Percentiles rank a stretch among this genome's conserved stretches.
These are phyloP conservation scores for Sphagnum fallax DNA, from an alignment of 228 moss, liverwort and hornwort genomes.

Conservation along the genomic window DNA sequence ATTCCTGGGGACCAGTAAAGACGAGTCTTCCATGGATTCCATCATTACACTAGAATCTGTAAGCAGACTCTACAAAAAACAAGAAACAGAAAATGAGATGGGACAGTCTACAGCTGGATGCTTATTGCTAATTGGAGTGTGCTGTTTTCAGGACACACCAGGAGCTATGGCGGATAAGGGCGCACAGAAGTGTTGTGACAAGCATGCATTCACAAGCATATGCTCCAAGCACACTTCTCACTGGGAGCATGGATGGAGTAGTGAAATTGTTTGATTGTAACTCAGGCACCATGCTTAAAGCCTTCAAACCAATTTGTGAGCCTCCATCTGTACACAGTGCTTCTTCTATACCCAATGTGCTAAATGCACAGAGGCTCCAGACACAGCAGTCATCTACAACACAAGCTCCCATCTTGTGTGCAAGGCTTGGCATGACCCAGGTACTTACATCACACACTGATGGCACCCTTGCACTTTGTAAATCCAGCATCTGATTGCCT, in stretches of 20 bases:
- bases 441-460: slow-evolving; percentile 47
- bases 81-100: not conserved
- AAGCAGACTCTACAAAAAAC: not conserved
- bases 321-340: not conserved
- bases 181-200: slow-evolving; percentile 35
- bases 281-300: slow-evolving; percentile 21
- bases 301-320: slow-evolving; percentile 16
- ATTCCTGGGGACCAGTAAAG: not conserved
- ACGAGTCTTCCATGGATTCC: not conserved
- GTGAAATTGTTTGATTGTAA: slow-evolving; percentile 45
- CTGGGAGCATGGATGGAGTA: slow-evolving; percentile 55
- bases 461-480: slow-evolving; percentile 38
- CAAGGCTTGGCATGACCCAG: slow-evolving; percentile 39
- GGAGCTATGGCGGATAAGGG: slow-evolving; percentile 47
- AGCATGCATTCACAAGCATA: slow-evolving; percentile 58
- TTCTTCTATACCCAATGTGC: slow-evolving; percentile 6
- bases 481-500: slow-evolving; percentile 7
- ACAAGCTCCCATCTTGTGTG: slow-evolving; percentile 34
- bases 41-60: not conserved
- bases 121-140: not conserved
- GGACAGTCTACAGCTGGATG: not conserved
- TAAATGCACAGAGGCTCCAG: slow-evolving; percentile 6
- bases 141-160: not conserved
- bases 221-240: slow-evolving; percentile 38
- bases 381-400: not conserved